These are phyloP conservation scores for Cercophora samala DNA, from an alignment of 495 filamentous ascomycete species.

Conservation along the genomic window DNA sequence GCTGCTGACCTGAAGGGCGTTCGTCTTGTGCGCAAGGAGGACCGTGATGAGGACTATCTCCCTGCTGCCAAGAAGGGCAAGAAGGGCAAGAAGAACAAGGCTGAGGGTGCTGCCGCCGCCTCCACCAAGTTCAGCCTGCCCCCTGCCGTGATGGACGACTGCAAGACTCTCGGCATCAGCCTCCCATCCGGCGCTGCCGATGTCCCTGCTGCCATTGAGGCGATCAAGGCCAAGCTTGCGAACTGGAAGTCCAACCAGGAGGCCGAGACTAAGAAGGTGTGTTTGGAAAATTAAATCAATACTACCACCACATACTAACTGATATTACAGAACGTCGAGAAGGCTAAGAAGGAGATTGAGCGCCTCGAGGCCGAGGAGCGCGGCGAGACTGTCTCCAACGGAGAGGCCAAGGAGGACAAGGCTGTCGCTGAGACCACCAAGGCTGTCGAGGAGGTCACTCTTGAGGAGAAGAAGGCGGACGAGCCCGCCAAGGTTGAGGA, in stretches of 20 bases:
- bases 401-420: constrained; percentile 51
- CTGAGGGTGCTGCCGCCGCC: constrained; percentile 27
- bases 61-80: constrained; percentile 87
- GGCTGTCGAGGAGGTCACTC: constrained; percentile 11
- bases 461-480: constrained; percentile 10
- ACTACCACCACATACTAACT: background rate
- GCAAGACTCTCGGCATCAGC: constrained; percentile 75
- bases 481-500: constrained; percentile 9
- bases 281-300: constrained; percentile 25
- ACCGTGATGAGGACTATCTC: constrained; percentile 85
- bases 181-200: constrained; percentile 81
- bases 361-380: constrained; percentile 56
- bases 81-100: constrained; percentile 66
- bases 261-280: constrained; percentile 85
- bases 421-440: constrained; percentile 32
- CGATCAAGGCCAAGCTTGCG: constrained; percentile 86
- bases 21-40: constrained; percentile 72
- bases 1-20: constrained; percentile 73
- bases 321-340: constrained; percentile 64
- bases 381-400: constrained; percentile 31
- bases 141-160: constrained; percentile 85
- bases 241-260: constrained; percentile 91
- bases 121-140: constrained; percentile 77
- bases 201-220: constrained; percentile 73
- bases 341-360: constrained; percentile 63